Evolutionary conservation across 202 grass and related monocot genomes (phyloP), one percentile per base, ranked within the genome.

Genomic region (Bolboschoenoplectus hybrid): DNA sequence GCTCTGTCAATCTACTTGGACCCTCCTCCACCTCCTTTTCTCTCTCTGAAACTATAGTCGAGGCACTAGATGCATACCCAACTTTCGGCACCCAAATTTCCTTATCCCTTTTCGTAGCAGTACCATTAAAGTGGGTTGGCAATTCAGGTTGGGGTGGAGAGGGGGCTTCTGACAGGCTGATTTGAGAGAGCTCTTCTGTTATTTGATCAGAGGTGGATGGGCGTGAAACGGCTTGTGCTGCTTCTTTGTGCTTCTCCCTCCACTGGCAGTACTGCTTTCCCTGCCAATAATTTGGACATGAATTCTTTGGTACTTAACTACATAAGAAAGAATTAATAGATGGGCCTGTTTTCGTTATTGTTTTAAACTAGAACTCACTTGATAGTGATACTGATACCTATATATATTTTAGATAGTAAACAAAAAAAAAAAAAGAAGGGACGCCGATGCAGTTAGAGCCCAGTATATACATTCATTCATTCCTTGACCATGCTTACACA

Each of bases 31-130:
- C 53, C 14, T 26, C 50, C 62, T 52, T 81, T 46, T 63, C 34
- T 20, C 60, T 55, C 50, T 74, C 70, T 1, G 88, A 35, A 3
- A 73, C 71, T 10, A 73, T 17, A 57, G 71, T 80, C 13, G 85
- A 46, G 13, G 2, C 35, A 58, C 9, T 83, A 78, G 46, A 88
- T 63, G 49, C 71, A 65, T 74, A 88, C 53, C 88, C 83, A 93
- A 9, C 87, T 87, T 84, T 96, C 11, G 89, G 89, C 50, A 89
- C 79, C 93, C 89, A 94, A 6, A 85, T 13, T 69, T 89, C 87
- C 44, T 81, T 80, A 10, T 19, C 16, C 35, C 52, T n/a, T 57
- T 38, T 9, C 8, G 60, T 86, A 38, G 36, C 36, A 56, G 19
- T 83, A 3, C 14, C 75, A n/a, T 6, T 5, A 43, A 80, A 61